A percentile compares a stretch with the other conserved stretches of the same genome.
phyloP scores from a whole-genome alignment of 345 rosid genomes.

The Reutealis trisperma region DNA sequence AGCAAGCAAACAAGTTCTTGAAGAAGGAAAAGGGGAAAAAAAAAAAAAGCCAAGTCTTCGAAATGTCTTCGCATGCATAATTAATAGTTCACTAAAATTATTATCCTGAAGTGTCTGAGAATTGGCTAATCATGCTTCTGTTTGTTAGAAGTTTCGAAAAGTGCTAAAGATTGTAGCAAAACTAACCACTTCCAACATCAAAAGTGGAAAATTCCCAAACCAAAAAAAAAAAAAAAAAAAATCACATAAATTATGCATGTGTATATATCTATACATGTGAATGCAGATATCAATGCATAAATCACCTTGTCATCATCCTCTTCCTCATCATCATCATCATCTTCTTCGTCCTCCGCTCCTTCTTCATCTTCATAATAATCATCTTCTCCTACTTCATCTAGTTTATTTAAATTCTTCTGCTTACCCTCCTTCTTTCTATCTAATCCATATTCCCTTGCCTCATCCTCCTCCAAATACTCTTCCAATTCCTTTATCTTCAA shows the following conservation, averaged over 20 bases:
- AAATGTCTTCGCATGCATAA: neutral
- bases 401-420: neutral
- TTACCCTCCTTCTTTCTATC: conserved; percentile 36
- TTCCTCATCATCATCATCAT: conserved; percentile 18
- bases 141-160: neutral
- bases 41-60: no score
- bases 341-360: conserved; percentile 32
- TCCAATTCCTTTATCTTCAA: conserved; percentile 78
- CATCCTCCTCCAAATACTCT: conserved; percentile 69
- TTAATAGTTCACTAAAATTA: neutral
- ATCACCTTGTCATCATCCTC: conserved; percentile 33
- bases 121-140: neutral
- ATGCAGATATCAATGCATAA: neutral
- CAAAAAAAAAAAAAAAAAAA: neutral
- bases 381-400: conserved; percentile 17
- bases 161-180: neutral
- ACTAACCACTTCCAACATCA: neutral
- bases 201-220: neutral
- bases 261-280: no score
- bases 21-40: neutral
- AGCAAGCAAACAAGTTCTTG: neutral
- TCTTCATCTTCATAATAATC: conserved; percentile 34
- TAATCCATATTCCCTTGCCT: conserved; percentile 72
- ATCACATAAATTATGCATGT: neutral
- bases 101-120: no score